Evolutionary conservation across 495 filamentous ascomycete genomes (phyloP).

Genomic region (Hypomontagnella submonticulosa): DNA sequence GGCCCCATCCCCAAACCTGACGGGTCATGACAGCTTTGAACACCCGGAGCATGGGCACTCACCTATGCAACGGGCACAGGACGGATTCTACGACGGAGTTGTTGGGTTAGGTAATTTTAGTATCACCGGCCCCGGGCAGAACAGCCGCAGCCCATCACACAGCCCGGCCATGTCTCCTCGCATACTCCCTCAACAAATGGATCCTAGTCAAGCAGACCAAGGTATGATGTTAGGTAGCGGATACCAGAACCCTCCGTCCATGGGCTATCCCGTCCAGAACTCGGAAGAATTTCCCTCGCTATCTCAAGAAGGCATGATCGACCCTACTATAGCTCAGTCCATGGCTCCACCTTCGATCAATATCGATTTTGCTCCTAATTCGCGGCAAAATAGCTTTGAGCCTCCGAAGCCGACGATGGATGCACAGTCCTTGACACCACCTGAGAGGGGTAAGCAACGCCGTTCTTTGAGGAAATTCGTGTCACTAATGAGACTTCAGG

Average conservation of each 20-base stretch:
- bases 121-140: constrained; percentile 75
- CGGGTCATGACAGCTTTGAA: constrained; percentile 83
- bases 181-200: constrained; percentile 76
- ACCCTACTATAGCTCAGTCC: constrained; percentile 69
- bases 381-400: constrained; percentile 76
- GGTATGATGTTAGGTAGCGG: constrained; percentile 42
- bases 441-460: constrained; percentile 76
- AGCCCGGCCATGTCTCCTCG: constrained; percentile 89
- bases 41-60: constrained; percentile 76
- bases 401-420: constrained; percentile 72
- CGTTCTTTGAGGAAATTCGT: background rate
- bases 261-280: constrained; percentile 65
- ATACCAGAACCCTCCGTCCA: constrained; percentile 46
- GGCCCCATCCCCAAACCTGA: constrained; percentile 81
- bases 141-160: constrained; percentile 78
- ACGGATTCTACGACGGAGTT: constrained; percentile 79
- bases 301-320: constrained; percentile 58
- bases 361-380: constrained; percentile 86
- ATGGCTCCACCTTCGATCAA: constrained; percentile 91
- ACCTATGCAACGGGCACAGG: constrained; percentile 81
- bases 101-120: constrained; percentile 83
- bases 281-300: constrained; percentile 69
- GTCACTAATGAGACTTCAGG: constrained; percentile 48
- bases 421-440: constrained; percentile 83
- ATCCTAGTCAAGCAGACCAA: constrained; percentile 56